These are phyloP conservation scores for Aegle marmelos DNA, from an alignment of 345 rosid species.

Conservation along the genomic window DNA sequence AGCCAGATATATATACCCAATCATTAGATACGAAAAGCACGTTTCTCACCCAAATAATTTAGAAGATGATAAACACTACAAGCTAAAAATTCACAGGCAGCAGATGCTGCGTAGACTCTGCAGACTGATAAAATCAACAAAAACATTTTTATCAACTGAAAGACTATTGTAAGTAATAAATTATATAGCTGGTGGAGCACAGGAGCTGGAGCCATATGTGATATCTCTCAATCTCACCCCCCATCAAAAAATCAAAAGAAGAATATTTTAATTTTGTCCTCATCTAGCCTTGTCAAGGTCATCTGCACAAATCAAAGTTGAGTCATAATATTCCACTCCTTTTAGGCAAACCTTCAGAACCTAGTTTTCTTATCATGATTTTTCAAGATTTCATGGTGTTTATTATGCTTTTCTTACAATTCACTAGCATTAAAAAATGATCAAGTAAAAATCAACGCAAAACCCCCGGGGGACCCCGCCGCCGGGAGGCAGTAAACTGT, in stretches of 20 bases:
- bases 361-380: background rate
- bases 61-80: background rate
- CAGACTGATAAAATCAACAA: background rate
- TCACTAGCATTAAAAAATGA: background rate
- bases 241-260: background rate
- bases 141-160: background rate
- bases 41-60: background rate
- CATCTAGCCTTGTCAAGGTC: slow-evolving; percentile 7
- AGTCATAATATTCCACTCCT: background rate
- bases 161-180: background rate
- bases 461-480: too few relatives aligned
- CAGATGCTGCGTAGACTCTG: background rate
- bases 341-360: background rate
- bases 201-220: too few relatives aligned
- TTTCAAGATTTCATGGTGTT: slow-evolving; percentile 17
- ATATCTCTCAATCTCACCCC: background rate
- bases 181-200: too few relatives aligned
- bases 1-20: background rate
- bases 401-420: background rate
- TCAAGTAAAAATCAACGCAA: background rate
- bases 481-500: too few relatives aligned
- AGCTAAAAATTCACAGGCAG: background rate
- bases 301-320: background rate
- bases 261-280: background rate
- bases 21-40: background rate